phyloP scores from a whole-genome alignment of 768 basidiomycete species.

The Agaricus subrufescens region DNA sequence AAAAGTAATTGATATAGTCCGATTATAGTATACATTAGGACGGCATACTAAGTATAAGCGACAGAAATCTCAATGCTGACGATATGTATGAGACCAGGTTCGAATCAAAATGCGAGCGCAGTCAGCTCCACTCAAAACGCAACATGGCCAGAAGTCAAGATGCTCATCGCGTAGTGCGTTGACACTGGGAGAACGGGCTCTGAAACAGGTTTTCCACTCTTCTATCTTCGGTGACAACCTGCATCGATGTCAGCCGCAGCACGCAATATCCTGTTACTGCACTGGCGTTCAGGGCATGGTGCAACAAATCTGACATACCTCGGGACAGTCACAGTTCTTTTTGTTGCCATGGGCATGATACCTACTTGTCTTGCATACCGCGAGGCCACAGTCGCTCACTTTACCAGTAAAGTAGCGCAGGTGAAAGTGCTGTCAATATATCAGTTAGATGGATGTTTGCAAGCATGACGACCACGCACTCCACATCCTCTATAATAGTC shows the following conservation, averaged over 20 bases:
- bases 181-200: conserved; percentile 35
- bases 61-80: not conserved
- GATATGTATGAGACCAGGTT: not conserved
- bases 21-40: not conserved
- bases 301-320: conserved; percentile 23
- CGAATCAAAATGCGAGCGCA: conserved; percentile 4
- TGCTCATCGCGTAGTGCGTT: conserved; percentile 29
- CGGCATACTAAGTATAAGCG: not conserved
- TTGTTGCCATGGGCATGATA: conserved; percentile 41
- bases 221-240: conserved; percentile 38
- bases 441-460: conserved; percentile 5
- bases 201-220: conserved; percentile 47
- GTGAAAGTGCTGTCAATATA: conserved; percentile 37
- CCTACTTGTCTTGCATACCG: conserved; percentile 33
- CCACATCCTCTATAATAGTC: conserved; percentile 49
- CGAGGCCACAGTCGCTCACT: conserved; percentile 32
- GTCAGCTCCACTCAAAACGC: conserved; percentile 6
- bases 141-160: not conserved
- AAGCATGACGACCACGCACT: conserved; percentile 23
- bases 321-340: conserved; percentile 35
- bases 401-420: conserved; percentile 45
- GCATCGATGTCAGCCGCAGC: not conserved
- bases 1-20: not conserved
- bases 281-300: not conserved
- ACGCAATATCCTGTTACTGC: too few relatives aligned